These are phyloP conservation scores for Trichosporon sp. DNA, from an alignment of 1,284 basidiomycete genomes.

Conservation along the genomic window DNA sequence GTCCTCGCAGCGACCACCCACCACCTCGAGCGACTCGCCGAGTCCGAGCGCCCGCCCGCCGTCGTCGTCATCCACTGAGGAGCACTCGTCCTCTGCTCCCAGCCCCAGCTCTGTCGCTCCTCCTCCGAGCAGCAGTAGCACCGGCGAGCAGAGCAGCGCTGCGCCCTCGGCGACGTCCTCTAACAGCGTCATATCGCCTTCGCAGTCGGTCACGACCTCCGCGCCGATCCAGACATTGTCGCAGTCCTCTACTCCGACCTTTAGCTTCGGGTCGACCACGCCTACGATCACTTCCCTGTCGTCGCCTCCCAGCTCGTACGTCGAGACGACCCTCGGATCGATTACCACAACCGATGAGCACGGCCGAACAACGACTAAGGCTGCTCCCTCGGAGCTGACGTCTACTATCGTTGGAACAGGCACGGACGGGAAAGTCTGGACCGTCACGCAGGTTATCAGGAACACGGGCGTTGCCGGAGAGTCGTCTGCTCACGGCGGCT, in stretches of 20 bases:
- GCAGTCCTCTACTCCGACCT: neutral
- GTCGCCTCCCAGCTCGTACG: neutral
- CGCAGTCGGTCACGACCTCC: neutral
- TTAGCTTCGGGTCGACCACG: neutral
- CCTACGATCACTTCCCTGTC: neutral
- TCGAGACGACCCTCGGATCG: neutral
- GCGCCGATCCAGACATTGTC: neutral
- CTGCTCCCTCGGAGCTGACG: neutral
- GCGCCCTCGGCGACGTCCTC: neutral
- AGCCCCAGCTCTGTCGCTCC: neutral
- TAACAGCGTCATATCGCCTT: neutral
- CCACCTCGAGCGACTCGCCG: neutral
- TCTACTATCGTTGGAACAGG: conserved; percentile 18
- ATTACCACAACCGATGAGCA: neutral
- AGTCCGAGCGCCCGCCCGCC: neutral
- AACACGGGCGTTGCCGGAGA: conserved; percentile 27
- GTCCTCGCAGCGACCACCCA: neutral
- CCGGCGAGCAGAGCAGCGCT: neutral
- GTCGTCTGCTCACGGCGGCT: conserved; percentile 14
- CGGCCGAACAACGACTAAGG: neutral
- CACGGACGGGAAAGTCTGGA: conserved; percentile 25
- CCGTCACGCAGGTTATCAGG: conserved; percentile 38
- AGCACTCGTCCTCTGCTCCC: neutral
- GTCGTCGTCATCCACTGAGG: neutral
- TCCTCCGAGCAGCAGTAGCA: neutral